phyloP scores from a whole-genome alignment of 2,329 filamentous ascomycete species.

The Colletotrichum trifolii region DNA sequence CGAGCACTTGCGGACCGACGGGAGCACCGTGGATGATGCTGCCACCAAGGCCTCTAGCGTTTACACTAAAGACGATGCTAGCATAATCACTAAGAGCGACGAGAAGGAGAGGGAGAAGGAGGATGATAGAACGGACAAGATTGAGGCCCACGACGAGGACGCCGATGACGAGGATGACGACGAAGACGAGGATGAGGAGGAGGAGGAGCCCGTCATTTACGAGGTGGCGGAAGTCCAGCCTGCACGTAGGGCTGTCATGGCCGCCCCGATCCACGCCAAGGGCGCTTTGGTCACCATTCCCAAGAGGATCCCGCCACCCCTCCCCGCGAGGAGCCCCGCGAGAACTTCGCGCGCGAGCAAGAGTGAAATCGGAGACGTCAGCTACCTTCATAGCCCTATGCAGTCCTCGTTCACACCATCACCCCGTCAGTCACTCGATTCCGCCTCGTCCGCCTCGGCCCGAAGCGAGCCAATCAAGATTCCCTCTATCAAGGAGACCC shows the following conservation, averaged over 20 bases:
- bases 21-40: constrained; percentile 42
- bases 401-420: constrained; percentile 56
- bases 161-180: constrained; percentile 56
- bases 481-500: constrained; percentile 27
- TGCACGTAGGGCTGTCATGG: constrained; percentile 67
- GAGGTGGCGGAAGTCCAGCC: constrained; percentile 72
- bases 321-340: constrained; percentile 82
- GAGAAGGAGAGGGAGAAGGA: constrained; percentile 36
- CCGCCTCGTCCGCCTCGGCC: constrained; percentile 24
- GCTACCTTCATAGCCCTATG: constrained; percentile 60
- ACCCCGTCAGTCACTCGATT: constrained; percentile 34
- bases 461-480: constrained; percentile 33
- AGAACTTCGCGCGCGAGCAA: constrained; percentile 64
- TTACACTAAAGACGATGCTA: constrained; percentile 38
- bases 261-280: constrained; percentile 75
- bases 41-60: constrained; percentile 42
- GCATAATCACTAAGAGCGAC: constrained; percentile 20
- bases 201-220: constrained; percentile 75
- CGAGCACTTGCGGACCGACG: constrained; percentile 37
- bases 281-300: constrained; percentile 87
- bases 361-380: constrained; percentile 71
- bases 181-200: constrained; percentile 62
- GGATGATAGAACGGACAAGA: constrained; percentile 39
- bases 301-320: constrained; percentile 80
- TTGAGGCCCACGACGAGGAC: constrained; percentile 37